Evolutionary conservation across 1,284 basidiomycete species (phyloP), one percentile per base, ranked within the genome.

Genomic region (Trichosporon ovoides): DNA sequence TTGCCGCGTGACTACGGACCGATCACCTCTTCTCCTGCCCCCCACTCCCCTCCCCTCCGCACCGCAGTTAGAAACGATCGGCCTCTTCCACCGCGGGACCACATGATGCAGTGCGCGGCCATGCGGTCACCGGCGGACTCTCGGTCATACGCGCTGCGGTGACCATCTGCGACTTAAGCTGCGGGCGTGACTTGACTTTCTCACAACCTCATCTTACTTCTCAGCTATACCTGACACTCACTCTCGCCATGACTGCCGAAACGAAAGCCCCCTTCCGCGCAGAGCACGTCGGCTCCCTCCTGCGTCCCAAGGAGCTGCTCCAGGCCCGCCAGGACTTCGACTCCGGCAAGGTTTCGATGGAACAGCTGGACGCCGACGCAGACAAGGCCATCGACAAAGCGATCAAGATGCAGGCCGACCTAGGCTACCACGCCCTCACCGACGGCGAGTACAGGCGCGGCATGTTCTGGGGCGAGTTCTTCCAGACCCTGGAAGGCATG

Each of bases 401-500:
- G 54, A 72, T 80, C 38, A 38, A 68, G 34, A 55, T 73, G n/a
- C 74, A 78, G 59, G 62, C 66, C n/a, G 52, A 61, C 3, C 58
- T 66, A 46, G 71, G 72, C 2, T 67, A 77, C 53, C 68, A 72
- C 53, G 69, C 69, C 6, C 62, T 78, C 55, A 75, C 75, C 12
- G 77, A 79, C 55, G 78, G 78, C 38, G 78, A 80, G 65, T 78
- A 74, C 58, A 52, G 63, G 61, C 69, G 61, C 34, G 67, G 59
- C 52, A 61, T 61, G 59, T 71, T 72, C 63, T 73, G 66, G 65
- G 82, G 84, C 55, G 82, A 82, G 14, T 82, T 84, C 19, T 85
- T 83, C 68, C 81, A 85, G 63, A 84, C 79, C 62, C 73, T 85
- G 60, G 82, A 85, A 46, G 86, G 87, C 43, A 85, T 86, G 80